Evolutionary conservation across 305 asterid species (phyloP).

Genomic region (Solanum hybrid): DNA sequence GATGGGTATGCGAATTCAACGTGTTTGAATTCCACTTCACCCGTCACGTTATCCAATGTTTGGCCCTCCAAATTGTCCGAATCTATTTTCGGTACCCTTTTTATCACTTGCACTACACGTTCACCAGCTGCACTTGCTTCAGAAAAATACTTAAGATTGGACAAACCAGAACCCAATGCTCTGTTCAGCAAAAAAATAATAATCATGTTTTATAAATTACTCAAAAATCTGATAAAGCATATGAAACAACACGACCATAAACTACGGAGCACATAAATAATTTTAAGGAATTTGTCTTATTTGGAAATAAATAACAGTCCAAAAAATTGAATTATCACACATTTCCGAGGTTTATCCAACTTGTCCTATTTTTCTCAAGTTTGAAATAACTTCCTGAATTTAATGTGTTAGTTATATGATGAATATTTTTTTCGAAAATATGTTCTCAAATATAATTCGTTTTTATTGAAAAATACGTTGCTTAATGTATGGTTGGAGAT

Average conservation of each 20-base stretch:
- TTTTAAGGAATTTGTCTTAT: not conserved
- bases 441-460: not conserved
- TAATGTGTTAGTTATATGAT: not conserved
- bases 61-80: slow-evolving; percentile 65
- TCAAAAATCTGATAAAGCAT: not conserved
- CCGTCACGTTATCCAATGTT: slow-evolving; percentile 34
- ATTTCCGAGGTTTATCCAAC: not conserved
- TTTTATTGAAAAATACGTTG: not conserved
- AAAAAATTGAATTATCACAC: not conserved
- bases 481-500: not conserved
- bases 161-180: slow-evolving; percentile 75
- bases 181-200: slow-evolving; percentile 19
- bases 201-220: not conserved
- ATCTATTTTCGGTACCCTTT: slow-evolving; percentile 74
- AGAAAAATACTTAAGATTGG: slow-evolving; percentile 63
- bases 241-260: not conserved
- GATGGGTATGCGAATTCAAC: slow-evolving; percentile 71
- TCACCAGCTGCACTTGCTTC: slow-evolving; percentile 86
- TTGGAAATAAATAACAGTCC: slow-evolving; percentile 1
- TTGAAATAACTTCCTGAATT: not conserved
- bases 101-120: slow-evolving; percentile 57
- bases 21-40: slow-evolving; percentile 64
- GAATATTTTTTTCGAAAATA: not conserved
- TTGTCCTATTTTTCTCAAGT: not conserved
- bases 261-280: not conserved